These are phyloP conservation scores for Saccharomyces hybrid DNA, from an alignment of 1,139 yeast species.

Conservation along the genomic window DNA sequence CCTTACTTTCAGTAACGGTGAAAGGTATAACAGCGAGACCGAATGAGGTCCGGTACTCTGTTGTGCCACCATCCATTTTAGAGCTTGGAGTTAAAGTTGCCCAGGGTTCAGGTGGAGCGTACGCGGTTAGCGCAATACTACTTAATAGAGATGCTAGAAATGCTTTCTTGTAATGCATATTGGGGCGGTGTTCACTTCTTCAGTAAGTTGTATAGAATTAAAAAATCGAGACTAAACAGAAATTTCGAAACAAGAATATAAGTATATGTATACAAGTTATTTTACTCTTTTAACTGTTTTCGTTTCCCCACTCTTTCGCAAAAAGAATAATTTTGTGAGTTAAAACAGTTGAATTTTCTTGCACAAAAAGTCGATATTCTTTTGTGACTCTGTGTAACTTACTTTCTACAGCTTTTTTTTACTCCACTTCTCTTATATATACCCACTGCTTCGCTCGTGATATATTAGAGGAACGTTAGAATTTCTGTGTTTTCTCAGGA, in stretches of 20 bases:
- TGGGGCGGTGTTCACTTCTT: slow-evolving; percentile 2
- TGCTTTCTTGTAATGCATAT: slow-evolving; percentile 30
- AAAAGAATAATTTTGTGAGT: not conserved
- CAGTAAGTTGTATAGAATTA: not conserved
- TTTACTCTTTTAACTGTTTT: not conserved
- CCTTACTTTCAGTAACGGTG: slow-evolving; percentile 32
- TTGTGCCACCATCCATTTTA: slow-evolving; percentile 32
- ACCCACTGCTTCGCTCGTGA: not conserved
- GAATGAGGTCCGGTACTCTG: slow-evolving; percentile 40
- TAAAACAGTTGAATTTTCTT: not conserved
- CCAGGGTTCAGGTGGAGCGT: slow-evolving; percentile 41
- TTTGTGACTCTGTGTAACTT: not conserved
- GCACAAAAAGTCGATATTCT: not conserved
- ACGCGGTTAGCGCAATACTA: slow-evolving; percentile 21
- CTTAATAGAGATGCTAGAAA: slow-evolving; percentile 25
- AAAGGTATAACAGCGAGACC: slow-evolving; percentile 36
- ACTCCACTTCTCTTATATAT: not conserved
- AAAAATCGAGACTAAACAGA: not conserved
- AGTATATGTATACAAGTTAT: not conserved
- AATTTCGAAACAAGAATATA: not conserved
- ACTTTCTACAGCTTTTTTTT: not conserved
- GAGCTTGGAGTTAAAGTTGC: slow-evolving; percentile 33
- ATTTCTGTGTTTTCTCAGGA: not conserved
- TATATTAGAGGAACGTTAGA: not conserved
- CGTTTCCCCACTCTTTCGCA: not conserved